Base-by-base conservation (phyloP, 345 rosid species). In the Citrus trifoliata region DNA sequence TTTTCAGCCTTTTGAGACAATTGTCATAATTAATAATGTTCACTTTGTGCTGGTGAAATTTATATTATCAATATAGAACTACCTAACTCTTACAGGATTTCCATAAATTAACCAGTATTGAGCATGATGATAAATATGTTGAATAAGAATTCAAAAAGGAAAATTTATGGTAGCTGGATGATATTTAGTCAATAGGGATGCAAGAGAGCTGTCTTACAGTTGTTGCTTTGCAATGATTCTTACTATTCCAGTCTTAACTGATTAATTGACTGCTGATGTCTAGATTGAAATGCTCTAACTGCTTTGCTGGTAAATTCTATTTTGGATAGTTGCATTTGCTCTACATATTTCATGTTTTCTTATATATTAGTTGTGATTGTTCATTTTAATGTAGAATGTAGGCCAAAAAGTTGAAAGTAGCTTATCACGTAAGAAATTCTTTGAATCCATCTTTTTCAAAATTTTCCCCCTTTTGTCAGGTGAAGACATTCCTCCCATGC, bases 401-500 rank as follows among this genome's bases (percentile, higher is more conserved):
- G 42, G 16, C 37, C 68, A 42, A 38, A 38, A 38, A 7, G 58
- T 28, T 71, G 32, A 48, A 40, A 46, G 28, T 27, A 25, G n/a
- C 59, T 25, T 74, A 42, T 38, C 6, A 38, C 19, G 16, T 61
- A 16, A 24, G 25, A 51, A 19, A 51, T 30, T 16, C 21, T 59
- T 74, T 74, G 18, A 59, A 24, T 38, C 35, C 12, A 40, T 60
- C 27, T 70, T 55, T 28, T 56, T 46, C 14, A 5, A 24, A 35
- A 68, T 51, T 74, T n/a, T 18, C 24, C 46, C 48, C 35, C 46
- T 67, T 74, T 40, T 79, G 18, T 82, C 70, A 96, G 99, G 94
- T 74, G 99, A 96, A 89, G 99, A 96, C 86, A 90, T 93, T 79
- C 99, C 98, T 33, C 99, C 97, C 25, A 90, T 93, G 98, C 98